phyloP scores from a whole-genome alignment of 805 yeast species.

The Suhomyces sp. region DNA sequence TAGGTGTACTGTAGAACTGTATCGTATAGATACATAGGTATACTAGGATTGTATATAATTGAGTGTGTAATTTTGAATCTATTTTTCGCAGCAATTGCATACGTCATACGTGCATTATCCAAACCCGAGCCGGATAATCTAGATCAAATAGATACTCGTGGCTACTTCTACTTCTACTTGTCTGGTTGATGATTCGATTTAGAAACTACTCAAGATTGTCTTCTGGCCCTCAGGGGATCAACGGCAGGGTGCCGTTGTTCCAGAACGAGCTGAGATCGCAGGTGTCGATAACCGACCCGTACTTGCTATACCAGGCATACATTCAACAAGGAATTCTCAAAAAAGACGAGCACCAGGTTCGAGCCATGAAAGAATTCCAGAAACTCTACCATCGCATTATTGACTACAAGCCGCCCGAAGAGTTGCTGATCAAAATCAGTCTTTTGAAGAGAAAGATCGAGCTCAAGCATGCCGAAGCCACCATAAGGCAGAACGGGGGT shows the following conservation, averaged over 20 bases:
- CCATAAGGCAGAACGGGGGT: constrained; percentile 10
- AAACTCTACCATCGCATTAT: constrained; percentile 54
- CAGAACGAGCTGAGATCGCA: constrained; percentile 12
- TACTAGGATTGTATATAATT: too few species aligned
- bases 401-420: constrained; percentile 57
- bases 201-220: neutral
- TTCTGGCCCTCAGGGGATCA: constrained; percentile 38
- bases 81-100: constrained; percentile 1
- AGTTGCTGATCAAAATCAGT: constrained; percentile 43
- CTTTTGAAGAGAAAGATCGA: constrained; percentile 33
- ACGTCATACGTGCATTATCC: constrained; percentile 1
- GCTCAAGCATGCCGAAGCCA: constrained; percentile 26
- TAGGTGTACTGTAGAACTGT: too few species aligned
- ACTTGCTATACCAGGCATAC: constrained; percentile 51
- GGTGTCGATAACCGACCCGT: constrained; percentile 61
- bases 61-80: too few species aligned
- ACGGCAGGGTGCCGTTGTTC: constrained; percentile 30
- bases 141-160: too few species aligned
- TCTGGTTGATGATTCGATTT: neutral
- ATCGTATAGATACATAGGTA: too few species aligned
- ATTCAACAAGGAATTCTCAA: constrained; percentile 49
- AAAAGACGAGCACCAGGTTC: constrained; percentile 57
- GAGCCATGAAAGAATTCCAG: constrained; percentile 62
- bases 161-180: too few species aligned
- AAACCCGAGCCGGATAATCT: neutral